Evolutionary conservation across 306 rosid species (phyloP).

Genomic region (cucumber (Cucumis sativus)): DNA sequence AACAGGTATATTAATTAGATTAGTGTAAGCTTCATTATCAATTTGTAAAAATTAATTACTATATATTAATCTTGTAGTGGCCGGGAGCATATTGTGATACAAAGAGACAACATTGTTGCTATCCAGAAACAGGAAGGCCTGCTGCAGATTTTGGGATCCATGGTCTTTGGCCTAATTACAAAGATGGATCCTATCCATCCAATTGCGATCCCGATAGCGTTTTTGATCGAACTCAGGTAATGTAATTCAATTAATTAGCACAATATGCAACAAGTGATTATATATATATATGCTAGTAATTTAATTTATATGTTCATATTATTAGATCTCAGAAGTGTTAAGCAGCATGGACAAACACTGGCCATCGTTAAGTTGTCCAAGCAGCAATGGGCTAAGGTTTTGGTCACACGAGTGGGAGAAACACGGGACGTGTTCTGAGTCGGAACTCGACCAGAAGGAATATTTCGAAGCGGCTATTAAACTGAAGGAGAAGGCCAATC

Average conservation of each 20-base stretch:
- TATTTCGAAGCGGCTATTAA: conserved; percentile 66
- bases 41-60: no score
- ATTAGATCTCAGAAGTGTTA: conserved; percentile 34
- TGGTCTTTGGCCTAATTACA: conserved; percentile 79
- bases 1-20: conserved; percentile 18
- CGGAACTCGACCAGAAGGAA: conserved; percentile 57
- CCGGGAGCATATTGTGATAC: conserved; percentile 83
- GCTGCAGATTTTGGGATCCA: conserved; percentile 69
- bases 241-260: no score
- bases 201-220: conserved; percentile 37
- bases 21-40: no score
- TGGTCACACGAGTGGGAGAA: conserved; percentile 95
- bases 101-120: conserved; percentile 48
- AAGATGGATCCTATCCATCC: conserved; percentile 17
- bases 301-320: no score
- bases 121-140: conserved; percentile 68
- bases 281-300: no score
- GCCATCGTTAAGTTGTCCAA: conserved; percentile 87
- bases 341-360: conserved; percentile 40
- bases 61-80: conserved; percentile 31
- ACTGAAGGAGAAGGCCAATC: conserved; percentile 44
- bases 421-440: conserved; percentile 55
- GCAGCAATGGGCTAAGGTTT: conserved; percentile 66
- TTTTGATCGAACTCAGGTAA: conserved; percentile 45
- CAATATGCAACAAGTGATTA: background rate